Evolutionary conservation across 768 basidiomycete genomes (phyloP), one percentile per base, ranked within the genome.

Genomic region (Tulasnella sp.): DNA sequence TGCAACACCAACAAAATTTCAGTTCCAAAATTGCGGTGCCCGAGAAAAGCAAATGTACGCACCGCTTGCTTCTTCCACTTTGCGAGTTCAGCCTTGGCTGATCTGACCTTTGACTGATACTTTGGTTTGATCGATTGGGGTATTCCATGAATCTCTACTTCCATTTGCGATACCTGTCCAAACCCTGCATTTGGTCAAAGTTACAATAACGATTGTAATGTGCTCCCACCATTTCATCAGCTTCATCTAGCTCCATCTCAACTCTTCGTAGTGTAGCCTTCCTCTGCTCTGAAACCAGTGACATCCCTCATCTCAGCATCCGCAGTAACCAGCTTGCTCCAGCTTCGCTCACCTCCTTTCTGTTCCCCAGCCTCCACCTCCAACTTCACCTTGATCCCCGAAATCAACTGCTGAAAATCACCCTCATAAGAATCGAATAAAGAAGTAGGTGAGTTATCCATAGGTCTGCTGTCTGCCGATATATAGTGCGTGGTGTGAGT

Each of bases 241-340:
- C 93, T 66, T 99, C 95, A 63, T 99, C 95, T 4, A 99, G 70
- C 63, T 98, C 93, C 77, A 91, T 88, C 63, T 92, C 87, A 20
- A 87, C 83, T 55, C 87, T 72, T 58, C 91, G 71, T 55, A 96
- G 66, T 3, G 81, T 70, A 0, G 85, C 72, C 65, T 86, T 89
- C 43, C 81, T 77, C 57, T 85, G 79, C 63, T 95, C 90, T 91
- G 62, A 12, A 42, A 19, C 5, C 7, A 5, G 27, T 16, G 19
- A 27, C 37, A 28, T 2, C 2, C 1, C 28, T 0, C 9, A 34
- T 24, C 12, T 16, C 3, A 10, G 37, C 15, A 10, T 35, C 10
- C 0, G 10, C 15, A n/a, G 2, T 2, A n/a, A 20, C 24, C 22
- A 12, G 39, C 25, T 24, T 2, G 9, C 2, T 4, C 3, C 31